Evolutionary conservation across 805 yeast genomes (phyloP).

Genomic region (Candida fluviatilis): DNA sequence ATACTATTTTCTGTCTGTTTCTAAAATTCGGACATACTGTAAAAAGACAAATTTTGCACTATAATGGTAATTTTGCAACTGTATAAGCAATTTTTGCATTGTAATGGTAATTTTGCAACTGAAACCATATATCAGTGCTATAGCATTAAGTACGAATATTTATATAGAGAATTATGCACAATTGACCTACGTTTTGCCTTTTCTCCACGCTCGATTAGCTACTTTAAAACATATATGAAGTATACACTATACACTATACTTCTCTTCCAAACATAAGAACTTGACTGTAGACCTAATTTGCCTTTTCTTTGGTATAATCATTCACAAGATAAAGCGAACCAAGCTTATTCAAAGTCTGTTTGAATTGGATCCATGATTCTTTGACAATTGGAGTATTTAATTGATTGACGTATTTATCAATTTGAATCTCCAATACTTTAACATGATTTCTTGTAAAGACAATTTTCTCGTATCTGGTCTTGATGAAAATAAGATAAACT

Average conservation of each 20-base stretch:
- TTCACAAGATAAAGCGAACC: constrained; percentile 29
- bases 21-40: no score
- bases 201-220: not conserved
- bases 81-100: no score
- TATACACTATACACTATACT: not conserved
- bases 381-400: constrained; percentile 28
- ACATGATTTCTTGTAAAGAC: constrained; percentile 65
- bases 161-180: no score
- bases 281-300: constrained; percentile 3
- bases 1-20: no score
- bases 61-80: no score
- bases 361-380: constrained; percentile 33
- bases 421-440: constrained; percentile 59
- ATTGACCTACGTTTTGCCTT: no score
- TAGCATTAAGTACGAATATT: no score
- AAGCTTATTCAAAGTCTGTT: constrained; percentile 25
- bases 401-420: constrained; percentile 28
- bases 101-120: no score
- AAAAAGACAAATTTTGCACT: no score
- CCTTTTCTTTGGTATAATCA: constrained; percentile 32
- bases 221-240: constrained; percentile 1
- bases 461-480: constrained; percentile 73
- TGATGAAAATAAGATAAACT: constrained; percentile 59
- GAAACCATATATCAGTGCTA: no score
- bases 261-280: not conserved